phyloP scores from a whole-genome alignment of 345 rosid species.

The Salix caprea region DNA sequence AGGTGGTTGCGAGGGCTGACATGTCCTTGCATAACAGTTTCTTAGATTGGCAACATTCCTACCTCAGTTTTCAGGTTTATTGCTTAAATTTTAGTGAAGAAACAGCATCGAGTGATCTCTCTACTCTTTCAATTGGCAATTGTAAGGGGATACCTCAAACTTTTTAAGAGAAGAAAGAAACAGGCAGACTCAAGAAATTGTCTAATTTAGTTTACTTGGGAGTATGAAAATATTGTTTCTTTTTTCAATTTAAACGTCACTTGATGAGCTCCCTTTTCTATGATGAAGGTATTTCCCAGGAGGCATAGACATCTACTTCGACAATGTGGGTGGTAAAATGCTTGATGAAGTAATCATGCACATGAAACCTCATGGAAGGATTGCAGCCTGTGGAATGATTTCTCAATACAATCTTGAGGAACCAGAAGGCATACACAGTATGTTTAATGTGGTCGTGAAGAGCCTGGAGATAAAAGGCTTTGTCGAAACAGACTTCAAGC shows the following conservation, averaged over 20 bases:
- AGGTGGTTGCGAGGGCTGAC: no score
- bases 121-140: background rate
- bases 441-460: background rate
- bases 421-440: background rate
- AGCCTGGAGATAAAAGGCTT: no score
- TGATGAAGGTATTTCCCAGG: background rate
- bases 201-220: no score
- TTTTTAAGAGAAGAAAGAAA: background rate
- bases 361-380: constrained; percentile 6
- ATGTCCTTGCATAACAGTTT: no score
- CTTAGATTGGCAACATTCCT: no score
- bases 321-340: constrained; percentile 12
- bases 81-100: no score
- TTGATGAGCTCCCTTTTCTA: no score
- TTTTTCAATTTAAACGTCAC: background rate
- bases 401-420: constrained; percentile 2
- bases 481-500: background rate
- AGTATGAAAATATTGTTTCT: no score
- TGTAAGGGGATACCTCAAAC: background rate
- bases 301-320: constrained; percentile 10
- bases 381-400: constrained; percentile 9
- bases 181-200: no score
- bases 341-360: constrained; percentile 1
- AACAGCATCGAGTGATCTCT: no score
- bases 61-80: no score